These are phyloP conservation scores for Boletus smithii DNA, from an alignment of 1,284 basidiomycete species.

Conservation along the genomic window DNA sequence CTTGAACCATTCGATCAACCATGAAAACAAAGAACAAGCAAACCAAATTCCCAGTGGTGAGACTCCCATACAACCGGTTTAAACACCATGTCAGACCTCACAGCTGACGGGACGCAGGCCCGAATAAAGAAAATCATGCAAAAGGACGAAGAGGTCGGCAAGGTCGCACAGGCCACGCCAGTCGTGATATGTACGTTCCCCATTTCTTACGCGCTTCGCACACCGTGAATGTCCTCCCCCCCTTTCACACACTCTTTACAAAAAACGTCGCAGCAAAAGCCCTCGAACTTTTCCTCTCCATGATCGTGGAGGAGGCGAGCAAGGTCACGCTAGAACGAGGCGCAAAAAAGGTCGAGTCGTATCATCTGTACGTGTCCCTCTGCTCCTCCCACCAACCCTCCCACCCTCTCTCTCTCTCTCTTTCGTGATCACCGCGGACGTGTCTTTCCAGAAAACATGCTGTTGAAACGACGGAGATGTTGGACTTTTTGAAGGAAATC, in stretches of 20 bases:
- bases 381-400: too few species aligned
- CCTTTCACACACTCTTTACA: too few species aligned
- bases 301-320: constrained; percentile 82
- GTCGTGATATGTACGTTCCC: constrained; percentile 88
- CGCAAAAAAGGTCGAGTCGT: constrained; percentile 88
- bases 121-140: constrained; percentile 99
- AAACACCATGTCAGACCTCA: constrained; percentile 15
- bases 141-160: constrained; percentile 98
- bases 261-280: constrained; percentile 80
- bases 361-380: constrained; percentile 78
- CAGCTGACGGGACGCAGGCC: constrained; percentile 51
- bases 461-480: constrained; percentile 82
- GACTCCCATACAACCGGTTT: not conserved
- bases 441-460: constrained; percentile 78
- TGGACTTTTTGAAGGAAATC: constrained; percentile 95
- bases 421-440: not conserved
- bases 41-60: constrained; percentile 80
- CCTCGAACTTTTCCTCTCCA: constrained; percentile 88
- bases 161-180: constrained; percentile 96
- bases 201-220: constrained; percentile 15
- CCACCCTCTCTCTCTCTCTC: not conserved
- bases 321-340: constrained; percentile 81
- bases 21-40: constrained; percentile 87
- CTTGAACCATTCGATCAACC: not conserved
- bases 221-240: constrained; percentile 10